Conservation (phyloP, 2,329 filamentous ascomycete species). For the Exophiala viscosa region DNA sequence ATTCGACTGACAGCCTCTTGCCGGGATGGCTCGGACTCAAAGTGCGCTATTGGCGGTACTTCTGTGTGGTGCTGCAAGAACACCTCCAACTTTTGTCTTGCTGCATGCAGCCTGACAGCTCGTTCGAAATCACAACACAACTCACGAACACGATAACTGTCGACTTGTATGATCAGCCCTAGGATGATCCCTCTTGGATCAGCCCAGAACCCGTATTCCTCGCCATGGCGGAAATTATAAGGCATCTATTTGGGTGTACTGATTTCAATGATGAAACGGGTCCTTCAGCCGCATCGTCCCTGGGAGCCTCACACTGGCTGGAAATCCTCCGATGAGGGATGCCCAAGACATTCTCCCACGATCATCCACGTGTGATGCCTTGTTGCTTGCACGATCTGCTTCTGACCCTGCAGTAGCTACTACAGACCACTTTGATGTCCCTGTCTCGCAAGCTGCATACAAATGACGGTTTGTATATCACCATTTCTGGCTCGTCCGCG, state of each 20-base stretch:
- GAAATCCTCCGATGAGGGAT: too few relatives aligned
- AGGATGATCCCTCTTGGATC: background rate
- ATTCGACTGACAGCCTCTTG: conserved; percentile 12
- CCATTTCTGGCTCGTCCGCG: too few relatives aligned
- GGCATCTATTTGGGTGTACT: background rate
- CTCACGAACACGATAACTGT: background rate
- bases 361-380: too few relatives aligned
- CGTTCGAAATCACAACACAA: background rate
- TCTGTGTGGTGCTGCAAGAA: conserved; percentile 1
- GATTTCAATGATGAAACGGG: background rate
- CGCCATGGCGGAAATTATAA: background rate
- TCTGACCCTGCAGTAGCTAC: too few relatives aligned
- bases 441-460: too few relatives aligned
- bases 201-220: background rate
- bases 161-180: too few relatives aligned
- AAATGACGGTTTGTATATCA: too few relatives aligned
- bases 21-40: conserved; percentile 13
- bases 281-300: conserved; percentile 1
- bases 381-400: too few relatives aligned
- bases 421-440: too few relatives aligned
- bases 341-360: too few relatives aligned
- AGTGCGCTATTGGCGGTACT: conserved; percentile 13
- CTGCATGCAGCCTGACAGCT: background rate
- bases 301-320: too few relatives aligned
- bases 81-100: background rate